Evolutionary conservation across 768 basidiomycete species (phyloP).

Genomic region (Nidularia pulvinata): DNA sequence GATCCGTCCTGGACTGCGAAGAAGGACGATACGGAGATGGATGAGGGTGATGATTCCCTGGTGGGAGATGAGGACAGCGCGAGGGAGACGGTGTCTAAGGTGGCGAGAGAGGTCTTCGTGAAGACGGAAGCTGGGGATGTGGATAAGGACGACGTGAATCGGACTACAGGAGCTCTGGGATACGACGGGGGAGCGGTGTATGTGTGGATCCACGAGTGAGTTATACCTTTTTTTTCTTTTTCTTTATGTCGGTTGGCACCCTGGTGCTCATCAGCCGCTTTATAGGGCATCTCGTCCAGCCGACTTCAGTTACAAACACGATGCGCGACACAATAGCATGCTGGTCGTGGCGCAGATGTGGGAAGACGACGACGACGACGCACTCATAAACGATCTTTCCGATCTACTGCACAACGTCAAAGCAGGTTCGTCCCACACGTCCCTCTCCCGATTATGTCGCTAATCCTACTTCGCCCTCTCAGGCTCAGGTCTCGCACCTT

Average conservation of each 20-base stretch:
- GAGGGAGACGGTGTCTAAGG: conserved; percentile 44
- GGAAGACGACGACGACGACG: conserved; percentile 34
- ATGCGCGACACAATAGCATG: conserved; percentile 58
- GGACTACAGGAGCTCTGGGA: conserved; percentile 56
- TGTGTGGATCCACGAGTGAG: conserved; percentile 78
- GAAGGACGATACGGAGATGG: not conserved
- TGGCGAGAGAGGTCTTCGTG: conserved; percentile 49
- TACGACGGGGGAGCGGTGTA: conserved; percentile 57
- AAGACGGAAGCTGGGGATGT: conserved; percentile 40
- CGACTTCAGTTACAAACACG: conserved; percentile 83
- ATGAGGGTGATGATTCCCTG: not conserved
- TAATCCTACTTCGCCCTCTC: not conserved
- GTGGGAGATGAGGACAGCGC: conserved; percentile 14
- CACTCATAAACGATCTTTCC: not conserved
- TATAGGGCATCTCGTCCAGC: conserved; percentile 57
- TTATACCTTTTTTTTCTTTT: conserved; percentile 2
- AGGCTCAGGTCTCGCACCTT: conserved; percentile 29
- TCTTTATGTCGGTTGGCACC: not conserved
- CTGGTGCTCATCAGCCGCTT: not conserved
- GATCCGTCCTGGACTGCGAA: conserved; percentile 37
- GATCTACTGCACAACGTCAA: not conserved
- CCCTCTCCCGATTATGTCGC: no score
- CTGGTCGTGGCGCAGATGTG: conserved; percentile 61
- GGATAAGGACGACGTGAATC: conserved; percentile 50
- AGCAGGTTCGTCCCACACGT: not conserved